Conservation (phyloP, 2,329 filamentous ascomycete genomes). For the Nectriaceae sp. region DNA sequence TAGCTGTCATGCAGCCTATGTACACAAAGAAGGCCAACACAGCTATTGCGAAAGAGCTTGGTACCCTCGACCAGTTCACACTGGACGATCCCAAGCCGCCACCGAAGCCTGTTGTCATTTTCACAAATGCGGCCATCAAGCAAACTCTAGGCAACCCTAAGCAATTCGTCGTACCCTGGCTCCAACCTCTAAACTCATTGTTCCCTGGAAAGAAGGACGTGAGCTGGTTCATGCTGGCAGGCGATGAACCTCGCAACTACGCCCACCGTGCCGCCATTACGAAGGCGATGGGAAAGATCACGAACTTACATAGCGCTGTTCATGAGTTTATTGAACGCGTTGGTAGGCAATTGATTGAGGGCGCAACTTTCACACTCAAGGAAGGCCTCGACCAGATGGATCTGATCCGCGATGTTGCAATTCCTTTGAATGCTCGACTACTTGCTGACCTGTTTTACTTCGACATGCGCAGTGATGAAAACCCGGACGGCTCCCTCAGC, state of each 20-base stretch:
- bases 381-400: conserved; percentile 43
- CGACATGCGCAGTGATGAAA: conserved; percentile 56
- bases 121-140: conserved; percentile 30
- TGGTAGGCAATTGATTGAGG: conserved; percentile 42
- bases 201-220: conserved; percentile 40
- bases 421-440: conserved; percentile 57
- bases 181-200: conserved; percentile 30
- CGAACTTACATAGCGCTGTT: conserved; percentile 33
- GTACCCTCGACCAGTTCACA: conserved; percentile 37
- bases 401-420: conserved; percentile 55
- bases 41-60: conserved; percentile 40
- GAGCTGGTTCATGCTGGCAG: conserved; percentile 42
- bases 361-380: conserved; percentile 38
- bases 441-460: conserved; percentile 60
- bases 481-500: conserved; percentile 50
- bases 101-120: conserved; percentile 28
- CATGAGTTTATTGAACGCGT: conserved; percentile 35
- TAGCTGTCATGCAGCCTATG: conserved; percentile 48
- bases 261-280: conserved; percentile 32
- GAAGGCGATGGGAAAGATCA: conserved; percentile 37
- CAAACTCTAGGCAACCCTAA: conserved; percentile 34
- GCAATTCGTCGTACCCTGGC: conserved; percentile 38
- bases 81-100: conserved; percentile 39
- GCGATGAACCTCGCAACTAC: conserved; percentile 34
- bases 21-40: conserved; percentile 45